Percentiles rank a stretch among this genome's conserved stretches.
phyloP scores from a whole-genome alignment of 305 asterid species.

The Rubia peregrina region DNA sequence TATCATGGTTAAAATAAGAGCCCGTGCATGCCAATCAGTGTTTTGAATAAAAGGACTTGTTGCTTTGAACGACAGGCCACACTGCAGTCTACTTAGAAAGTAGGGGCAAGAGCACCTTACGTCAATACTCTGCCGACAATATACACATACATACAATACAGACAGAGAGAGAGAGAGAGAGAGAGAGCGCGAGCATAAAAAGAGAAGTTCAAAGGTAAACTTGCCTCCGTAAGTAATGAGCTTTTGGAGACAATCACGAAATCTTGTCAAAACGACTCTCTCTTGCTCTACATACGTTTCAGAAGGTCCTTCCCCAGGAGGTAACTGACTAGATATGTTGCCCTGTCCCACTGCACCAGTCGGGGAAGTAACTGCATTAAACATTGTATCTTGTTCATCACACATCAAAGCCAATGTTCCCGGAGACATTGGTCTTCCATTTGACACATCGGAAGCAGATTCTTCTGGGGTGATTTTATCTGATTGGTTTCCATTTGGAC shows the following conservation, averaged over 20 bases:
- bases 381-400: conserved; percentile 76
- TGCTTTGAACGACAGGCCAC: no score
- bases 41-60: neutral
- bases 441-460: conserved; percentile 50
- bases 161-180: no score
- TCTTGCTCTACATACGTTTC: conserved; percentile 83
- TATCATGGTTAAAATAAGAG: neutral
- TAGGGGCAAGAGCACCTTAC: neutral
- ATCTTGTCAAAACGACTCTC: conserved; percentile 72
- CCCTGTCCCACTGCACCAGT: conserved; percentile 40
- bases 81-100: neutral
- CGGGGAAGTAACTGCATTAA: conserved; percentile 43
- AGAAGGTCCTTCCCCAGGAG: conserved; percentile 44
- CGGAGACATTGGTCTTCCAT: conserved; percentile 84
- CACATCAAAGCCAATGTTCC: conserved; percentile 96
- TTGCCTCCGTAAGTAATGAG: conserved; percentile 87
- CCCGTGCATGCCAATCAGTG: neutral
- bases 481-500: conserved; percentile 32
- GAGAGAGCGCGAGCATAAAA: neutral
- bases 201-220: conserved; percentile 14
- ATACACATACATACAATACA: no score
- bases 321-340: conserved; percentile 40
- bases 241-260: conserved; percentile 87
- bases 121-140: no score
- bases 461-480: conserved; percentile 45